phyloP scores from a whole-genome alignment of 129 eudicot species.

The Scalesia atractyloides region DNA sequence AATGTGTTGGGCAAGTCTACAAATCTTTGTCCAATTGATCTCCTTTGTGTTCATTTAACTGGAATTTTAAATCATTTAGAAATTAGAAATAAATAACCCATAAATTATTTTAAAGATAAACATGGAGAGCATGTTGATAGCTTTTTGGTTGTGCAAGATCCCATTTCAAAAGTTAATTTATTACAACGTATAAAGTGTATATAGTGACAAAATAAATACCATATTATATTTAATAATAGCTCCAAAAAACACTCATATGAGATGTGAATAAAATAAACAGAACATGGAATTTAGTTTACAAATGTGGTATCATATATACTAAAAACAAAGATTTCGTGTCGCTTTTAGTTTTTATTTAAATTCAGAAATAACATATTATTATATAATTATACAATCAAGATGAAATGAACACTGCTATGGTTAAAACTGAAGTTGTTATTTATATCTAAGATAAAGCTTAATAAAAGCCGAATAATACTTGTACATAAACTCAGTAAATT shows the following conservation, averaged over 20 bases:
- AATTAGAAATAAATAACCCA: neutral
- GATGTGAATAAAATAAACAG: slow-evolving; percentile 20
- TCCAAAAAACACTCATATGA: slow-evolving; percentile 18
- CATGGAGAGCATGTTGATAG: slow-evolving; percentile 51
- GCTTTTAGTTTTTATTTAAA: neutral
- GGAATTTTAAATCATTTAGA: neutral
- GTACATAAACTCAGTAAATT: too few relatives aligned
- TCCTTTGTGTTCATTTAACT: neutral
- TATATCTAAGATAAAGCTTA: too few relatives aligned
- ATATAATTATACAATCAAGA: neutral
- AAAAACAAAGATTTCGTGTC: slow-evolving; percentile 4
- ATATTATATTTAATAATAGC: slow-evolving; percentile 14
- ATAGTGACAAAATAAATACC: slow-evolving; percentile 46
- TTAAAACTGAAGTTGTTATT: neutral
- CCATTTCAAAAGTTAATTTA: slow-evolving; percentile 35
- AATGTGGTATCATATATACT: neutral
- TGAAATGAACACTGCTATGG: neutral
- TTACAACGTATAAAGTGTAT: slow-evolving; percentile 46
- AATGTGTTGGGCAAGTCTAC: neutral
- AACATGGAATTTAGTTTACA: slow-evolving; percentile 32
- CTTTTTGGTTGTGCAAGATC: slow-evolving; percentile 50
- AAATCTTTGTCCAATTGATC: neutral
- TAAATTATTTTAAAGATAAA: slow-evolving; percentile 21
- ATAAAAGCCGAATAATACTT: too few relatives aligned
- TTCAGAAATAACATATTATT: neutral